phyloP scores from a whole-genome alignment of 2,329 filamentous ascomycete species.

The Atkinsonella texensis region DNA sequence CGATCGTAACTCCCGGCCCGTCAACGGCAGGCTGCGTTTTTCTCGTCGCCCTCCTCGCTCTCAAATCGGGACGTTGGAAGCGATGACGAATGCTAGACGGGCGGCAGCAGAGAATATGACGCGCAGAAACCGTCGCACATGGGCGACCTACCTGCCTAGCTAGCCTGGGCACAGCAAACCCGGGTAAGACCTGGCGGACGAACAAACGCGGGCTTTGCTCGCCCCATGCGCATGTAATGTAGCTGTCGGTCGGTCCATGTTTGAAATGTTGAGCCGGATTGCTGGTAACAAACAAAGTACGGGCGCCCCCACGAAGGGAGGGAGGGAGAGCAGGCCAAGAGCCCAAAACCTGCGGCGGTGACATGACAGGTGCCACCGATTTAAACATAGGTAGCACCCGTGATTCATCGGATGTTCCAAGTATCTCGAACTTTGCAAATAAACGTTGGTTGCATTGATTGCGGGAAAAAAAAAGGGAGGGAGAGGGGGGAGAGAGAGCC shows the following conservation, averaged over 20 bases:
- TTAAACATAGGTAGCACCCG: background rate
- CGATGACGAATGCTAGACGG: background rate
- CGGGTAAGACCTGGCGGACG: background rate
- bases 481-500: too few species aligned
- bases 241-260: background rate
- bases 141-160: background rate
- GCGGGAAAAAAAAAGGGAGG: too few species aligned
- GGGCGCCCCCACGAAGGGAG: too few species aligned
- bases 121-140: background rate
- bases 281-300: background rate
- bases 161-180: background rate
- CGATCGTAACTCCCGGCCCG: too few species aligned
- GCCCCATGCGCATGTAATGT: background rate
- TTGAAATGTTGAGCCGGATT: background rate
- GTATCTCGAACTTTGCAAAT: too few species aligned
- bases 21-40: too few species aligned
- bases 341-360: background rate
- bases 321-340: too few species aligned
- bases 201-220: background rate
- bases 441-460: too few species aligned
- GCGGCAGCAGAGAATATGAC: background rate
- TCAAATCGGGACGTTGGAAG: too few species aligned
- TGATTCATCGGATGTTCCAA: background rate
- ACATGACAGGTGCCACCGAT: background rate
- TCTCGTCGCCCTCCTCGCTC: too few species aligned